Evolutionary conservation across 2,329 filamentous ascomycete species (phyloP), one percentile per base, ranked within the genome.

Genomic region (Paraconiothyrium sp.): DNA sequence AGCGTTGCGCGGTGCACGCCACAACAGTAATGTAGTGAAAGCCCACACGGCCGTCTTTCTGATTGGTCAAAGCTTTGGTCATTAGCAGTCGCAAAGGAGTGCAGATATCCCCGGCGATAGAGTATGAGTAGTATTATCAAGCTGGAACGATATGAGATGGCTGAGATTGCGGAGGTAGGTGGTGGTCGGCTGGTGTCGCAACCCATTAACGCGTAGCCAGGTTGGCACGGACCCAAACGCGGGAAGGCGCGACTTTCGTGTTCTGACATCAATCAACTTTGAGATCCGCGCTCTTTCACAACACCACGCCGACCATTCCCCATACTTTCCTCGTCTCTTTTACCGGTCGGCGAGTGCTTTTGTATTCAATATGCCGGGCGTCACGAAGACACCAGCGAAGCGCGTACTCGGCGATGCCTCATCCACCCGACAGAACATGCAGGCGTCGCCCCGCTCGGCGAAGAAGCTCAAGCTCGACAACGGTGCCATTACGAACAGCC

Each of bases 381-480:
- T 75, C 34, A 63, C 71, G 30, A 72, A 64, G 61, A 73, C 80
- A 48, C 80, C 82, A 27, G 75, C 69, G 55, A 85, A 85, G 75
- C 78, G 82, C 49, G 78, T 79, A 44, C 78, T 85, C 66, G 75
- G 80, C 62, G 83, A 84, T 64, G 78, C 78, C 24, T 80, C 81
- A 16, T 80, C 70, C 60, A 80, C 80, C 48, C 79, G 80, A 61
- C 76, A 76, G 41, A 84, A 84, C 64, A 75, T 82, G 57, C 80
- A 80, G 63, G 65, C 72, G 43, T 78, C 80, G 61, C 82, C 82
- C 67, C 81, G 75, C 66, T 78, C 88, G 1, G 81, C 87, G 55
- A 98, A 98, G 84, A 97, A 95, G 81, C 86, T 92, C 65, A 96
- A 92, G 80, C 84, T 97, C 62, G 92, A 95, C 61, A 77, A 79